Conservation (phyloP, 345 rosid species). For the Eucalyptus pumila region DNA sequence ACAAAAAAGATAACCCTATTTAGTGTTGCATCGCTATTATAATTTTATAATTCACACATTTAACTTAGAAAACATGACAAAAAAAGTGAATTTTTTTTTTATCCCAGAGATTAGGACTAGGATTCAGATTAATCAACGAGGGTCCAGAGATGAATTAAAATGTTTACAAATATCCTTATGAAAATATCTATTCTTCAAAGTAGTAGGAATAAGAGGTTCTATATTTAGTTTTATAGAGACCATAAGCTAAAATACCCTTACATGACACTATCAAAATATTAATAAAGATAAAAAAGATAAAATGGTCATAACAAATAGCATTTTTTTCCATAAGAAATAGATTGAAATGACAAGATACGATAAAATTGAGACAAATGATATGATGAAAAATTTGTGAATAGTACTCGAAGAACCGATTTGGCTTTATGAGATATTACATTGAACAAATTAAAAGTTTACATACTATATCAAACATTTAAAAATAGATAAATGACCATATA, state of each 20-base stretch:
- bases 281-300: background rate
- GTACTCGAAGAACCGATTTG: background rate
- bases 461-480: background rate
- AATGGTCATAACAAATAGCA: background rate
- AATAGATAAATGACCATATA: background rate
- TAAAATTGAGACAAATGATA: background rate
- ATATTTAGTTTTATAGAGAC: background rate
- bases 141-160: background rate
- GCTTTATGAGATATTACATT: background rate
- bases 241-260: background rate
- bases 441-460: accelerated
- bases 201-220: background rate
- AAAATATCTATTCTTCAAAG: background rate
- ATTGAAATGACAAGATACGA: background rate
- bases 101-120: background rate
- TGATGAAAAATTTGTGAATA: background rate
- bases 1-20: background rate
- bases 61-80: background rate
- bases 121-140: background rate
- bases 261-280: background rate
- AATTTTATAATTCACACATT: background rate
- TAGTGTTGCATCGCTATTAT: background rate
- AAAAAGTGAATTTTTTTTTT: background rate
- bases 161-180: background rate
- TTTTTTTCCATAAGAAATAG: background rate